These are phyloP conservation scores for Cyclocybe cylindracea DNA, from an alignment of 768 basidiomycete genomes.

Conservation along the genomic window DNA sequence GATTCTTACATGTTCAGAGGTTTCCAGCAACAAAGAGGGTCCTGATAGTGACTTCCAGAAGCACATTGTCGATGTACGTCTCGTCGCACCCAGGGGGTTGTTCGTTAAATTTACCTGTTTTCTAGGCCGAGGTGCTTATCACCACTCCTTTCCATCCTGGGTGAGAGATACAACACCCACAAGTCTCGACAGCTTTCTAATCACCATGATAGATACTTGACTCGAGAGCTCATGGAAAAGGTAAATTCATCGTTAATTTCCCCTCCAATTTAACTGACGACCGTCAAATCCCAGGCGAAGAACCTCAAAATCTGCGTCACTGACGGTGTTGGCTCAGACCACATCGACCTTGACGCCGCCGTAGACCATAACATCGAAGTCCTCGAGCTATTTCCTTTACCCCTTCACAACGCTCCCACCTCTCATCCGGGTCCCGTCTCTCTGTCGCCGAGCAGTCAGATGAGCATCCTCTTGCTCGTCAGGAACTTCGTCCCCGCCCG, in stretches of 20 bases:
- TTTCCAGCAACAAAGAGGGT: conserved; percentile 83
- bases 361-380: conserved; percentile 81
- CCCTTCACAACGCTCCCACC: neutral
- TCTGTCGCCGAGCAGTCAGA: conserved; percentile 91
- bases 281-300: conserved; percentile 55
- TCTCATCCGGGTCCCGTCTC: conserved; percentile 64
- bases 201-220: conserved; percentile 55
- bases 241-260: conserved; percentile 27
- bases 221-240: conserved; percentile 69
- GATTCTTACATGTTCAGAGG: conserved; percentile 36
- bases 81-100: neutral
- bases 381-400: conserved; percentile 47
- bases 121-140: conserved; percentile 75
- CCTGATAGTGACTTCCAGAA: conserved; percentile 80
- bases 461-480: conserved; percentile 89
- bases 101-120: conserved; percentile 10
- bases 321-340: conserved; percentile 89
- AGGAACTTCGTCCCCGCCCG: conserved; percentile 89
- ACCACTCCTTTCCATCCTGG: conserved; percentile 88
- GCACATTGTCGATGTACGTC: conserved; percentile 73
- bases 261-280: neutral
- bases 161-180: conserved; percentile 16
- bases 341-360: conserved; percentile 87
- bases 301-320: conserved; percentile 91
- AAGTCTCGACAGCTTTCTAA: neutral